Base-by-base conservation (phyloP, 768 basidiomycete genomes). In the Calocybe indica region DNA sequence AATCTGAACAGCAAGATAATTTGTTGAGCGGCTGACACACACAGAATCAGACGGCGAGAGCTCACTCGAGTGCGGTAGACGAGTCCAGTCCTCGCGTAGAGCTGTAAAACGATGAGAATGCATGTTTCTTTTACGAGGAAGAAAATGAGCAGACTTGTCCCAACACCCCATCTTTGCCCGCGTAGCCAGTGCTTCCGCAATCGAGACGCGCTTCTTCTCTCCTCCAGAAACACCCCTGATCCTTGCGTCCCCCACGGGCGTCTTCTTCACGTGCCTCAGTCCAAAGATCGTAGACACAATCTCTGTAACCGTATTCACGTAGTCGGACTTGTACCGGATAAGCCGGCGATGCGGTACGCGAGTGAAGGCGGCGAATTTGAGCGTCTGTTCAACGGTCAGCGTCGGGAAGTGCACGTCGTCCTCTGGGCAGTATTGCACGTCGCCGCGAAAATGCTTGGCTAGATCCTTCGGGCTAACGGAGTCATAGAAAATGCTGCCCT, bases 321-420 rank as follows among this genome's bases (percentile, higher is more conserved):
- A 78, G 2, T 67, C 59, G 14, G 68, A 62, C 35, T 82, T 72
- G 7, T 72, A 60, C 22, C 74, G 52, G 0, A 68, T 68, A 6
- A 77, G 51, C 30, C 84, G 78, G 3, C 63, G 65, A 29, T 69
- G 78, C 2, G 91, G 89, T 4, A 78, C 78, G 22, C 89, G 83
- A 12, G 79, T 83, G 52, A 73, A 76, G 0, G 83, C 75, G 0
- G 86, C 83, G 48, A 89, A 87, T 11, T 62, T 68, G 30, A 96
- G 71, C 0, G 89, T 91, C 59, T 91, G 76, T 41, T 78, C 74
- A 31, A 92, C 88, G 5, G 86, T 88, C 28, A 95, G 73, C 7
- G 85, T 88, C 5, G 91, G 86, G 55, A 92, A 87, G 60, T 92
- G 90, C 1, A 88, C 70, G 59, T 94, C 90, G 55, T 92, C 90